Evolutionary conservation across 2,329 filamentous ascomycete species (phyloP).

Genomic region (Hypoxylon sp.): DNA sequence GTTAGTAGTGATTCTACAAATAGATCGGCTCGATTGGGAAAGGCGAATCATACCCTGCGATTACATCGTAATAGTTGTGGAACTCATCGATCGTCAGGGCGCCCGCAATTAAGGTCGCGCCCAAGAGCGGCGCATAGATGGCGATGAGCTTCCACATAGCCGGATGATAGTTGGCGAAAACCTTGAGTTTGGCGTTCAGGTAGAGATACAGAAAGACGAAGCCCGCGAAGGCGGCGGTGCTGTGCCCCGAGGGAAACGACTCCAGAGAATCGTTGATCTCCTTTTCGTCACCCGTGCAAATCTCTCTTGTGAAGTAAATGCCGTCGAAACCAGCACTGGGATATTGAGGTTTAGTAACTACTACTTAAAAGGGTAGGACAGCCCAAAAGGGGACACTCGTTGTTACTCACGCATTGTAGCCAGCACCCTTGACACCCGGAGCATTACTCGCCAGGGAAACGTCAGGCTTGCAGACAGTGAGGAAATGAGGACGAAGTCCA

Average conservation of each 20-base stretch:
- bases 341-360: too few species aligned
- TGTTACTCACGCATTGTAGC: constrained; percentile 55
- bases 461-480: constrained; percentile 75
- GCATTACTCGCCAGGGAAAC: constrained; percentile 58
- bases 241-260: constrained; percentile 80
- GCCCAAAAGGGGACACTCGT: too few species aligned
- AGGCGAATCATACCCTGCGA: not conserved
- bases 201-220: constrained; percentile 79
- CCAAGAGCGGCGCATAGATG: constrained; percentile 74
- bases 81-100: constrained; percentile 78
- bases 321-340: constrained; percentile 57
- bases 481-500: constrained; percentile 78
- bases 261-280: constrained; percentile 78
- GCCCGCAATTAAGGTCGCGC: constrained; percentile 75
- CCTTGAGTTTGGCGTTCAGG: constrained; percentile 83
- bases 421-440: constrained; percentile 56
- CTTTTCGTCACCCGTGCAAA: constrained; percentile 75
- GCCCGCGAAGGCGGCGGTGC: constrained; percentile 78
- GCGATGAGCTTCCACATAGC: constrained; percentile 79
- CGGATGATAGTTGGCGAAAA: constrained; percentile 78
- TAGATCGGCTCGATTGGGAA: not conserved
- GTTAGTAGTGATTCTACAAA: not conserved
- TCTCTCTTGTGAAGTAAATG: constrained; percentile 76
- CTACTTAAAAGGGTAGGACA: too few species aligned
- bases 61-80: constrained; percentile 76